Evolutionary conservation across 148 eudicot species (phyloP).

Genomic region (Nepenthes gracilis): DNA sequence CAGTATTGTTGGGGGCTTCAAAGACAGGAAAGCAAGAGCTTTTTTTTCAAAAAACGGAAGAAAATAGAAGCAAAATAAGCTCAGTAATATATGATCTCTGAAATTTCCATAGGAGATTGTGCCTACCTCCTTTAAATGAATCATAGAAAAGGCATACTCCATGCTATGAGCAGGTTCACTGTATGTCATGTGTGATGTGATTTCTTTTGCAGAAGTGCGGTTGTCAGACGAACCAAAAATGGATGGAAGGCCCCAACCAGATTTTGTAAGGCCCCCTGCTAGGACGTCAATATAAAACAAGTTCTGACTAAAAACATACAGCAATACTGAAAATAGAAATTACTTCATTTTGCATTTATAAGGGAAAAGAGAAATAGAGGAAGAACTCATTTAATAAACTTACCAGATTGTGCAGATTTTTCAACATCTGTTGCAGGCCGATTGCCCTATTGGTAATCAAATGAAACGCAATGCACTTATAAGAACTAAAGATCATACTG

Average conservation of each 20-base stretch:
- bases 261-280: constrained; percentile 39
- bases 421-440: constrained; percentile 59
- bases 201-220: constrained; percentile 47
- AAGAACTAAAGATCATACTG: neutral
- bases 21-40: constrained; percentile 1
- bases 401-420: constrained; percentile 59
- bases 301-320: neutral
- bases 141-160: constrained; percentile 56
- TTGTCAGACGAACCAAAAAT: constrained; percentile 65
- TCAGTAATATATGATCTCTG: neutral
- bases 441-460: constrained; percentile 26
- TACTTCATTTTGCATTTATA: neutral
- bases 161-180: constrained; percentile 51
- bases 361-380: neutral
- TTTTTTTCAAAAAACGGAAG: neutral
- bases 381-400: neutral
- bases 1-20: constrained; percentile 27
- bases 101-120: neutral
- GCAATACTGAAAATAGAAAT: neutral
- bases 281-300: neutral
- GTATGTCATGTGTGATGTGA: constrained; percentile 27
- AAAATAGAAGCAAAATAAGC: neutral
- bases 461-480: constrained; percentile 8
- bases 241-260: constrained; percentile 81
- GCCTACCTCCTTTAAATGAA: constrained; percentile 79